Base-by-base conservation (phyloP, 1,284 basidiomycete species). In the Cutaneotrichosporon sp. region DNA sequence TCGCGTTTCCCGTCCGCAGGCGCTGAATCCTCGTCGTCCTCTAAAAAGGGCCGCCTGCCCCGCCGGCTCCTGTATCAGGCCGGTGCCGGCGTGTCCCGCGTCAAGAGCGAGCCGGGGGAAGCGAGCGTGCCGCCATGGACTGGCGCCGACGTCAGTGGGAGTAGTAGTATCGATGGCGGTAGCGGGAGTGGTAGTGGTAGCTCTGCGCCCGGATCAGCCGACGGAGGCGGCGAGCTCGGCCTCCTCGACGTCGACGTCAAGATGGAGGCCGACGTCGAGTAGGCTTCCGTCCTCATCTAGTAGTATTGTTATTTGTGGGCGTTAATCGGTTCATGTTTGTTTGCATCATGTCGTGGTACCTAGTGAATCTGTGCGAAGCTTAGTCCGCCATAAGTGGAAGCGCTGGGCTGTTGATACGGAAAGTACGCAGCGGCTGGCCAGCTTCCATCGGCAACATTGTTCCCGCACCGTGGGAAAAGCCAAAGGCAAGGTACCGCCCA, bases 221-320 rank as follows among this genome's bases (percentile, higher is more conserved):
- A 41, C 13, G 22, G 40, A 3, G 39, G 21, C 4, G 43, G 43
- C 30, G 43, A 45, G 43, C 33, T 45, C 4, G 43, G 43, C 18
- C 33, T 45, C 10, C 17, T 45, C 18, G 43, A 45, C 30, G 43
- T 45, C 18, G 43, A 45, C 43, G 43, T 45, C n/a, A 45, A 45
- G 33, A 45, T 45, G 43, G 43, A 21, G 13, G 33, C 18, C 30
- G 43, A 45, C 13, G 43, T 36, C 7, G 43, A 45, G 43, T 45
- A n/a, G n/a, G n/a, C n/a, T n/a, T n/a, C n/a, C n/a, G n/a, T n/a
- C n/a, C n/a, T n/a, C n/a, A n/a, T n/a, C n/a, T n/a, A n/a, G n/a
- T n/a, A n/a, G n/a, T n/a, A n/a, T n/a, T n/a, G n/a, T 30, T 30
- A 30, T 30, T 30, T 30, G 26, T 10, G 26, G 26, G 26, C 26